Conservation (phyloP, 2,329 filamentous ascomycete species). For the Annulohypoxylon truncatum region DNA sequence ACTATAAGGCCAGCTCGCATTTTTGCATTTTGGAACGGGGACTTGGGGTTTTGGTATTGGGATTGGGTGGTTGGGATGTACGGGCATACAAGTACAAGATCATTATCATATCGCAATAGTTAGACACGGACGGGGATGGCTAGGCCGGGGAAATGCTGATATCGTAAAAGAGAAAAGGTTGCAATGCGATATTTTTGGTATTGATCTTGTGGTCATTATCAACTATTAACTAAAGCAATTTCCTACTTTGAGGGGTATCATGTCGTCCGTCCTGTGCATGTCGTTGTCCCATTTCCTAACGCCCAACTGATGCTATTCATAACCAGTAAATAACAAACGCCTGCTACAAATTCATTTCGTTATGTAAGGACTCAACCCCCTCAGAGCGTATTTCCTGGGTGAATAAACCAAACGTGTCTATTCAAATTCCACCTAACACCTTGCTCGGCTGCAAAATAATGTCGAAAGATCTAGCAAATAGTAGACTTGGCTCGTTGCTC, state of each 20-base stretch:
- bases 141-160: constrained; percentile 1
- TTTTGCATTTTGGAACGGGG: constrained; percentile 25
- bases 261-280: constrained; percentile 7
- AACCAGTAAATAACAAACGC: constrained; percentile 7
- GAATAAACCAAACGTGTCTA: not conserved
- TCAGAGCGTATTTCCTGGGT: not conserved
- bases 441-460: not conserved
- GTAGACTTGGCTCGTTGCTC: constrained; percentile 1
- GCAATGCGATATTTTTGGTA: not conserved
- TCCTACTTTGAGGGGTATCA: constrained; percentile 33
- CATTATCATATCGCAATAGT: constrained; percentile 1
- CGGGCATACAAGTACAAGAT: constrained; percentile 16
- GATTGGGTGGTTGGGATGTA: not conserved
- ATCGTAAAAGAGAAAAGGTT: not conserved
- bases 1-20: constrained; percentile 16
- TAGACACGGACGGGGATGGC: constrained; percentile 8
- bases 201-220: not conserved
- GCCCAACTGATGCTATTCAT: constrained; percentile 30
- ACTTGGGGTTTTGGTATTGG: not conserved
- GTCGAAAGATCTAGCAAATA: not conserved
- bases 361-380: not conserved
- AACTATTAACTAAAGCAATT: constrained; percentile 24
- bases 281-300: constrained; percentile 19
- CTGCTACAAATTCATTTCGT: not conserved
- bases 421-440: not conserved